Base-by-base conservation (phyloP, 2,329 filamentous ascomycete species). In the Cercospora sesami region DNA sequence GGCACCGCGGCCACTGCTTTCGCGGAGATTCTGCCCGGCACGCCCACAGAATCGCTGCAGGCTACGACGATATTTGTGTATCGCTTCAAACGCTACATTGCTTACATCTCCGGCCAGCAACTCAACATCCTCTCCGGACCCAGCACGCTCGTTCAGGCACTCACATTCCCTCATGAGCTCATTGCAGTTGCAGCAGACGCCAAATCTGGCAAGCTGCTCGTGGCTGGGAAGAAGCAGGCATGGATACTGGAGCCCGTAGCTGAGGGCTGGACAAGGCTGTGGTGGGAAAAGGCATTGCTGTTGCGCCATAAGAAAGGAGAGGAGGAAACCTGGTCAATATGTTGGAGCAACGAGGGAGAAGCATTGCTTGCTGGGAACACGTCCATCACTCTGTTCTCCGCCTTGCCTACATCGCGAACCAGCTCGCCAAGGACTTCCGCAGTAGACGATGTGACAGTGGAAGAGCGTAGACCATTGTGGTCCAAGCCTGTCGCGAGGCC, bases 341-440 rank as follows among this genome's bases (percentile, higher is more conserved):
- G 94, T 14, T 99, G 95, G 95, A 94, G 94, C 42, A 86, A 88
- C 72, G 85, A 89, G 31, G 90, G 94, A 69, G 96, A 99, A 81
- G 86, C 98, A 7, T 85, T 99, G 6, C 86, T 94, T 8, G 93
- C 91, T 1, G 89, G 91, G 68, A 85, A 83, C 10, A 68, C 55
- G n/a, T 86, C 83, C 39, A 84, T 98, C 67, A 87, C 86, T 33
- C 85, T 98, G 28, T 96, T 90, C 83, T 85, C 84, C 63, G 86
- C 81, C 8, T 76, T 83, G 67, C 79, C 76, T 16, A 70, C 74
- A 5, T 76, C 75, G 9, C 68, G 73, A 12, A 71, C 70, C 1
- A 69, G 63, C 33, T 73, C 76, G n/a, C 75, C 74, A 1, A 66
- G 67, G 6, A 66, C 66, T 2, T 68, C 67, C 16, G 36, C 71